Base-by-base conservation (phyloP, 75 land plant species). In the Pinus taeda region DNA sequence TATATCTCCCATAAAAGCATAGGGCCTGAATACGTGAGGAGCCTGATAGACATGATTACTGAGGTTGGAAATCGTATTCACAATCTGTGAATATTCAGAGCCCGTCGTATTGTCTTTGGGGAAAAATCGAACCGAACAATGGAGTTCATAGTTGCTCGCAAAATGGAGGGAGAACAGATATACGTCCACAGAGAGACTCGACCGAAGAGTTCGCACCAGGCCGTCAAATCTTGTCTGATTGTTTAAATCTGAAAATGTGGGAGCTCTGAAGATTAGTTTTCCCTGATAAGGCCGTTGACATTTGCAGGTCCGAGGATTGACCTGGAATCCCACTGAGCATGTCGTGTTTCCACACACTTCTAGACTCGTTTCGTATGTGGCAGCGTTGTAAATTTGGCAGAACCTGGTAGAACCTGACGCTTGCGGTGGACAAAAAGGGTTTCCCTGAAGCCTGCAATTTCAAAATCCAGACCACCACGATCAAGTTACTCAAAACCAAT, bases 271-370 rank as follows among this genome's bases (percentile, higher is more conserved):
- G 58, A 66, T 76, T 13, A 88, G 59, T 24, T 80, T 74, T 11
- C 93, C 93, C 60, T 79, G 73, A 76, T 81, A 90, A 65, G 94
- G 90, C 77, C 82, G 83, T 8, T 87, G 88, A 71, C 94, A 92
- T 24, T 58, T 61, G 78, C 95, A 93, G 26, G 87, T 88, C 77
- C 78, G 82, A 37, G 90, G 95, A 67, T 69, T 88, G 13, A 92
- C 70, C 75, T 81, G 82, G 64, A 84, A 75, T 59, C 64, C 85
- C 18, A 37, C 14, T 3, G 83, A 64, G 58, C 95, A 93, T 49
- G 75, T 15, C 60, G 74, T 80, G 15, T 75, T 20, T 39, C 76
- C 80, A 76, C 93, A 91, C 33, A 63, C 76, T 15, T 84, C 82
- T n/a, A 85, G 57, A 67, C 87, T 89, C 4, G 93, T 89, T 11